phyloP scores from a whole-genome alignment of 1,139 yeast genomes.

The Candida dubliniensis region DNA sequence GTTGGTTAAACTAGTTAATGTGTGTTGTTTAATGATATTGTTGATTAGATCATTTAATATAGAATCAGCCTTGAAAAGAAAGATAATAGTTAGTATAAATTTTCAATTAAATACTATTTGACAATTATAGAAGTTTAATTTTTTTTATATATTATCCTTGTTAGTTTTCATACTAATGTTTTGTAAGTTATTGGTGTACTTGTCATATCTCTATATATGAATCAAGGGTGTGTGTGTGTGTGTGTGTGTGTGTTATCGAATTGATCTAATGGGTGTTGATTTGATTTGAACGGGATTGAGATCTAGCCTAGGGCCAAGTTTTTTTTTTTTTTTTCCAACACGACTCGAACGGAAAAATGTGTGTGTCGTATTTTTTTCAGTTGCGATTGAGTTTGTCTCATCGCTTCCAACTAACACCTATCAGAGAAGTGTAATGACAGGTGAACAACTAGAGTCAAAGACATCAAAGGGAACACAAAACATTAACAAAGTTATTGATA shows the following conservation, averaged over 20 bases:
- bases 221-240: too few species aligned
- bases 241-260: not conserved
- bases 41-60: constrained; percentile 35
- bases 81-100: not conserved
- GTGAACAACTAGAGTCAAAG: too few species aligned
- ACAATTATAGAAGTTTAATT: constrained; percentile 3
- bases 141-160: constrained; percentile 1
- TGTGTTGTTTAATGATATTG: constrained; percentile 36
- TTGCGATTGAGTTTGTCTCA: too few species aligned
- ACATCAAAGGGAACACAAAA: not conserved
- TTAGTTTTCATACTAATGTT: constrained; percentile 15
- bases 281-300: not conserved
- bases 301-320: too few species aligned
- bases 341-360: not conserved
- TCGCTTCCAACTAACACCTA: too few species aligned
- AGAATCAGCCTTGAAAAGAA: constrained; percentile 26
- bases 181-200: constrained; percentile 18
- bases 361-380: not conserved
- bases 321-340: not conserved
- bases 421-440: too few species aligned
- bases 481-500: not conserved
- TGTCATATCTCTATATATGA: constrained; percentile 11
- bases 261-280: not conserved
- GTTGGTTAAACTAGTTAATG: constrained; percentile 30
- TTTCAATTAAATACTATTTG: not conserved